phyloP scores from a whole-genome alignment of 2,329 filamentous ascomycete species.

The Tolypocladium ophioglossoides region DNA sequence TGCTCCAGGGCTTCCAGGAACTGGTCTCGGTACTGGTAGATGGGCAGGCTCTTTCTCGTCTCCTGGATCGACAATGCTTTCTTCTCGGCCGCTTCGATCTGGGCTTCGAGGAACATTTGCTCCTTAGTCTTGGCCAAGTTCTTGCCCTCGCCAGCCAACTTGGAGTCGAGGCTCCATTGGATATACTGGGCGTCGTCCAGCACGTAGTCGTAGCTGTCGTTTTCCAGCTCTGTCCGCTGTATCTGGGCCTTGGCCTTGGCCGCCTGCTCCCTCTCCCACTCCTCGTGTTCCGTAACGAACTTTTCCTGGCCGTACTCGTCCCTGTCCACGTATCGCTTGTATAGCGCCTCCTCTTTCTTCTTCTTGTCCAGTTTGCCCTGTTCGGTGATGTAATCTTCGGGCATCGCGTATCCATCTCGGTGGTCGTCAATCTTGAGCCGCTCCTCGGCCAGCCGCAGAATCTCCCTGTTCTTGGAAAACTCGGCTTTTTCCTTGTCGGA shows the following conservation, averaged over 20 bases:
- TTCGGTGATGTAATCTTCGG: constrained; percentile 90
- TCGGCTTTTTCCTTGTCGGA: constrained; percentile 74
- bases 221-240: constrained; percentile 58
- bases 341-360: constrained; percentile 81
- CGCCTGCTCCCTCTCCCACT: constrained; percentile 89
- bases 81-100: constrained; percentile 80
- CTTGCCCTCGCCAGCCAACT: constrained; percentile 60
- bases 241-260: constrained; percentile 84
- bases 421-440: constrained; percentile 82
- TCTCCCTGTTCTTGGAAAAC: constrained; percentile 79
- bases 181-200: constrained; percentile 85
- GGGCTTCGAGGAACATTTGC: constrained; percentile 65
- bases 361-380: constrained; percentile 81
- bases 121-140: constrained; percentile 55
- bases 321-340: constrained; percentile 79
- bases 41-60: constrained; percentile 79
- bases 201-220: constrained; percentile 85
- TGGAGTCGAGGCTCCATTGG: constrained; percentile 69
- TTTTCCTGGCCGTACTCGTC: constrained; percentile 83
- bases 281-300: constrained; percentile 87
- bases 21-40: constrained; percentile 78
- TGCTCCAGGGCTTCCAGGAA: constrained; percentile 79
- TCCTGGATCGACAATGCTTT: constrained; percentile 85
- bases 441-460: constrained; percentile 73
- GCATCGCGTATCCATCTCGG: constrained; percentile 83